A percentile compares a stretch with the other conserved stretches of the same genome.
These are phyloP conservation scores for Aspergillus caelatus DNA, from an alignment of 2,329 filamentous ascomycete genomes.

Conservation along the genomic window DNA sequence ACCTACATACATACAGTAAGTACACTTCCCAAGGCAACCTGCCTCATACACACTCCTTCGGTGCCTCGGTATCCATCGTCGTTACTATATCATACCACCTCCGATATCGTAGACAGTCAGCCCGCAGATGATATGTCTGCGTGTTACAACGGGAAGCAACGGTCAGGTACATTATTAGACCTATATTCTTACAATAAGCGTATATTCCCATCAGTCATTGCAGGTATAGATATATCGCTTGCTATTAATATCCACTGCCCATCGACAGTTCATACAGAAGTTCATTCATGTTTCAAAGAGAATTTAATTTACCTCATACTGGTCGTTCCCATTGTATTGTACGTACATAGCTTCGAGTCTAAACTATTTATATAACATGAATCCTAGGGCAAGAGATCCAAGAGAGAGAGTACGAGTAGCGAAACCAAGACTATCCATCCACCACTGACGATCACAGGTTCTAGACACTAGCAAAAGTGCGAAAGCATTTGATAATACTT, in stretches of 20 bases:
- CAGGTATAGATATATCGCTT: neutral
- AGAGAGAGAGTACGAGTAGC: neutral
- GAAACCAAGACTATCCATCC: neutral
- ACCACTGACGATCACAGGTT: neutral
- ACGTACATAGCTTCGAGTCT: neutral
- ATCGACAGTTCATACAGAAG: neutral
- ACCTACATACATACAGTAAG: neutral
- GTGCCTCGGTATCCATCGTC: neutral
- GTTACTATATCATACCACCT: conserved; percentile 3
- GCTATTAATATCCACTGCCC: neutral
- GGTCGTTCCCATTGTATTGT: neutral
- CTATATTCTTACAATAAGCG: neutral
- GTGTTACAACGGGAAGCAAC: conserved; percentile 6
- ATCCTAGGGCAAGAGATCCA: neutral
- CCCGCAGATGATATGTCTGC: conserved; percentile 8
- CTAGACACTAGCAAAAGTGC: neutral
- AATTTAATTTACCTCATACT: neutral
- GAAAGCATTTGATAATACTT: neutral
- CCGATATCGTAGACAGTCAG: neutral
- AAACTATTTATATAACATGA: neutral
- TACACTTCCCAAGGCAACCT: conserved; percentile 1
- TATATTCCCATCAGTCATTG: neutral
- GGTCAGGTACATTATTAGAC: conserved; percentile 5
- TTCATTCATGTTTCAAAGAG: neutral
- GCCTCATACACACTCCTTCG: neutral